These are phyloP conservation scores for Entomortierella chlamydospora DNA, from an alignment of 192 early-diverging fungal genomes.

Conservation along the genomic window DNA sequence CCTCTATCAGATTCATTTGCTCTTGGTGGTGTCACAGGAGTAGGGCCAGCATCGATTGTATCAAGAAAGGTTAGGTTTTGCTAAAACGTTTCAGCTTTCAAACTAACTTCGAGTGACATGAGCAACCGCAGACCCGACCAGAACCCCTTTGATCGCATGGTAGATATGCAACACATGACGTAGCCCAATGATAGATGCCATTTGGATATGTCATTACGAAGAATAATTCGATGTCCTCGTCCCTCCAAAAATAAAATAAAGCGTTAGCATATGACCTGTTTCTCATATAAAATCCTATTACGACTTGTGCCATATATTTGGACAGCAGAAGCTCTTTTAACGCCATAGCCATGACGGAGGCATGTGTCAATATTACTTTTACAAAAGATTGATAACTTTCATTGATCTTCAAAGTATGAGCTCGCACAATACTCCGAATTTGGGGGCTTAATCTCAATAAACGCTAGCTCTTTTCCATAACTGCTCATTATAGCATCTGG, in stretches of 20 bases:
- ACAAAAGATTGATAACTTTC: slow-evolving; percentile 13
- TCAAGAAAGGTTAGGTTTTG: slow-evolving; percentile 2
- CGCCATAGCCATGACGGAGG: background rate
- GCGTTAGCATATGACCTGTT: background rate
- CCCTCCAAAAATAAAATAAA: too few relatives aligned
- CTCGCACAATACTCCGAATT: background rate
- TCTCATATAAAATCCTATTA: background rate
- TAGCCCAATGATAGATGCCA: slow-evolving; percentile 19
- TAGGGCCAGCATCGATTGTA: background rate
- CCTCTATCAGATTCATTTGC: too few relatives aligned
- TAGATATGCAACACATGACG: slow-evolving; percentile 9
- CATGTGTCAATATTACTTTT: slow-evolving; percentile 12
- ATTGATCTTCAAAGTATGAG: slow-evolving; percentile 2
- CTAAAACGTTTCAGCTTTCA: background rate
- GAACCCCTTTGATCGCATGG: slow-evolving; percentile 22
- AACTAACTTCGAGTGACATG: slow-evolving; percentile 7
- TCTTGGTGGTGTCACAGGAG: background rate
- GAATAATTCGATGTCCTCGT: slow-evolving; percentile 12
- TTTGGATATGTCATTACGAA: slow-evolving; percentile 24
- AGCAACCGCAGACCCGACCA: slow-evolving; percentile 15
- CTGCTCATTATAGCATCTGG: slow-evolving; percentile 25
- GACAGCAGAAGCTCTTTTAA: slow-evolving; percentile 3
- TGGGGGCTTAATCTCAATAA: slow-evolving; percentile 26
- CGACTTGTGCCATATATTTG: slow-evolving; percentile 23
- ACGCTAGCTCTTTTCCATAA: background rate